Conservation (phyloP, 371 early-diverging fungal species). For the Apophysomyces ossiformis region DNA sequence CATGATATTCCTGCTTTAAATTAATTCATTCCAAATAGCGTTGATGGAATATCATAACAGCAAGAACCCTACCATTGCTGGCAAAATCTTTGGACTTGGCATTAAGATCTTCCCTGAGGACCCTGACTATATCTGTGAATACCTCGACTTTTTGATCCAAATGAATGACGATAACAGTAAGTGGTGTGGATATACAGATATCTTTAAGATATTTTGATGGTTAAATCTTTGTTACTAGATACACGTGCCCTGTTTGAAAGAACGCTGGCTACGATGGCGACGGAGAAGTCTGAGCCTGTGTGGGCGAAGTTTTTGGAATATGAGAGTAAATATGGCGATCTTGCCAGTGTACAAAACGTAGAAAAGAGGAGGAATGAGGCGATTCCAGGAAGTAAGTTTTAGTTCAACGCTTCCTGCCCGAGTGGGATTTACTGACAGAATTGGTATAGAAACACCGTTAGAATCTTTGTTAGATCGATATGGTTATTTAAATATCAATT, state of each 20-base stretch:
- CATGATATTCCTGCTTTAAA: not conserved
- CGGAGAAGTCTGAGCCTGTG: conserved; percentile 70
- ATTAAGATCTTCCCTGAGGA: conserved; percentile 79
- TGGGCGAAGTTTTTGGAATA: conserved; percentile 86
- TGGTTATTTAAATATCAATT: conserved; percentile 66
- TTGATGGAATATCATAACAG: conserved; percentile 93
- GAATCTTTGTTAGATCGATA: conserved; percentile 67
- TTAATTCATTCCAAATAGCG: conserved; percentile 50
- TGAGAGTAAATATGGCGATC: conserved; percentile 88
- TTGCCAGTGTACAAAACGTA: conserved; percentile 71
- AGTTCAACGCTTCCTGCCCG: not conserved
- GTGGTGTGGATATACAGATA: conserved; percentile 4
- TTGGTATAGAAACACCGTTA: conserved; percentile 38
- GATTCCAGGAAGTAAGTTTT: conserved; percentile 59
- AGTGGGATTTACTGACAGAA: not conserved
- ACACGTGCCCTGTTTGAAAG: conserved; percentile 88
- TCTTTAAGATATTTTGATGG: not conserved
- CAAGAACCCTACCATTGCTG: conserved; percentile 84
- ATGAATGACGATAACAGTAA: conserved; percentile 91
- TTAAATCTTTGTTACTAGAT: conserved; percentile 45
- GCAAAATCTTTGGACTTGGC: conserved; percentile 91
- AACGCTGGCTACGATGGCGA: conserved; percentile 73
- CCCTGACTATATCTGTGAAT: conserved; percentile 75
- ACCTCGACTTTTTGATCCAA: conserved; percentile 86
- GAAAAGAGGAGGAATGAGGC: conserved; percentile 79